Evolutionary conservation across 1,139 yeast species (phyloP), one percentile per base, ranked within the genome.

Genomic region (Geotrichum reessii): DNA sequence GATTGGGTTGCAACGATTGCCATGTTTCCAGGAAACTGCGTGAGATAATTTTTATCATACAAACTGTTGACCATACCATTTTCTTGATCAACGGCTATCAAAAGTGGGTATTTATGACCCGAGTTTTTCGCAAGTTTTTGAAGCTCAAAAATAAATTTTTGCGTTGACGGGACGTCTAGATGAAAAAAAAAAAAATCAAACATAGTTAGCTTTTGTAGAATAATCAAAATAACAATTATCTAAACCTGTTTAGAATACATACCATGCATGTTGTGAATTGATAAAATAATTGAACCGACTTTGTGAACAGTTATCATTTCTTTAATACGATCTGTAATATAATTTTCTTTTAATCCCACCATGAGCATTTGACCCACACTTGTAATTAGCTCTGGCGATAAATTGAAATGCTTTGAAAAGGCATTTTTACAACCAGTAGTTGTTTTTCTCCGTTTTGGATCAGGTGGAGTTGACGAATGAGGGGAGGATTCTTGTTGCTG

Each of bases 11-110:
- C 86, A 0, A 83, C 81, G 47, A 83, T 70, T 2, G 85, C 87
- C 86, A 84, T 82, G 19, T 85, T 83, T 2, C 85, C 82, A 0
- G 88, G 88, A 63, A 80, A 82, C 67, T 84, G 87, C 9, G 84
- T 79, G 33, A 84, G 69, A 61, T 72, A 74, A 11, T 78, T 77
- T 3, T 79, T 76, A 64, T 83, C 86, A 66, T 80, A 81, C 50
- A 84, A 72, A 31, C 84, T 77, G 68, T 83, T 83, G 71, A 82
- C 68, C 76, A 75, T 75, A 58, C 82, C 81, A 64, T 68, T 78
- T 71, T 79, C 82, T 61, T 78, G 81, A 63, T 79, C 78, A 62
- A 76, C 69, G 22, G 74, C 74, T 31, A 76, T 69, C 53, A 73
- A 71, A 31, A 84, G 69, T 1, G 89, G 89, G 62, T 80, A 74